Percentiles rank a stretch among this genome's conserved stretches.
phyloP scores from a whole-genome alignment of 2,329 filamentous ascomycete genomes.

The Fusarium succisae region DNA sequence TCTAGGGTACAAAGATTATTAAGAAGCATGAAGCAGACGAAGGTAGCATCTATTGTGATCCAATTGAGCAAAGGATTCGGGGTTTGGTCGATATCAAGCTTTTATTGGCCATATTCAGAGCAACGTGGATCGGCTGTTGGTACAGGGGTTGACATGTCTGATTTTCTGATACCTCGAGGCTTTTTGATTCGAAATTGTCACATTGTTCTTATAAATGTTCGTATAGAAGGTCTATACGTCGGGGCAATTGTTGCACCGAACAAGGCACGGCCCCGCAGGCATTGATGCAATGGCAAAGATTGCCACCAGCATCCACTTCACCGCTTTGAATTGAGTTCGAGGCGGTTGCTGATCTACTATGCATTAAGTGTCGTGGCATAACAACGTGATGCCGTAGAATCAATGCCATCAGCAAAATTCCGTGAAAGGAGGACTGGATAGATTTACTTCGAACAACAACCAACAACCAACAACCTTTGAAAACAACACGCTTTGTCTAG shows the following conservation, averaged over 20 bases:
- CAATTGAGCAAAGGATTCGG: no score
- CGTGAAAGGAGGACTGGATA: fast-evolving
- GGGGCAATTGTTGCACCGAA: neutral
- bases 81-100: neutral
- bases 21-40: no score
- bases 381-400: neutral
- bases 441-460: neutral
- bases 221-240: neutral
- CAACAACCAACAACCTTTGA: neutral
- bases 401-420: fast-evolving
- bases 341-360: neutral
- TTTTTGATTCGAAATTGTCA: neutral
- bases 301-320: neutral
- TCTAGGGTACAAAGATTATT: neutral
- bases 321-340: no score
- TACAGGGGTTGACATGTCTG: neutral
- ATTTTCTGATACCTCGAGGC: neutral
- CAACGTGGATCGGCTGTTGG: neutral
- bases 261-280: neutral
- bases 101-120: neutral
- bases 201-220: neutral
- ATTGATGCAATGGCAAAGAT: neutral
- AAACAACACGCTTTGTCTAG: neutral
- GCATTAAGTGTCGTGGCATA: neutral
- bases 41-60: no score